Conservation (phyloP, 2,329 filamentous ascomycete species). For the Fusarium equiseti region DNA sequence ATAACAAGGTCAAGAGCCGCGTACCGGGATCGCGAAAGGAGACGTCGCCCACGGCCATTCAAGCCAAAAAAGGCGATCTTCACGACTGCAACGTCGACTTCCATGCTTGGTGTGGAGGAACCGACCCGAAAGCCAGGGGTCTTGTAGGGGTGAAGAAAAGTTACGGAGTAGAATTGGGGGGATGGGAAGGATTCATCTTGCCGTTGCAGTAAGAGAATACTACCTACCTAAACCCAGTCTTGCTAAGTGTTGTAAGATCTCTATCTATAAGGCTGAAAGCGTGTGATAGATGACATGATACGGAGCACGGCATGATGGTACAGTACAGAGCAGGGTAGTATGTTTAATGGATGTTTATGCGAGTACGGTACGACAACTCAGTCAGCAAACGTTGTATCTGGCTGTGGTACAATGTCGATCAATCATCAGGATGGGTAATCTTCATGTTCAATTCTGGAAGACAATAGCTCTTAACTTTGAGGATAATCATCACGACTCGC, state of each 20-base stretch:
- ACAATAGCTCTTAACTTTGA: not conserved
- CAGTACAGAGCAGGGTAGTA: not conserved
- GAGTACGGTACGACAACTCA: not conserved
- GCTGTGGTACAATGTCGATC: not conserved
- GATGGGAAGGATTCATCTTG: constrained; percentile 2
- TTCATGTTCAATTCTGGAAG: not conserved
- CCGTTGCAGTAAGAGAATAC: not conserved
- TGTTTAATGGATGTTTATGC: not conserved
- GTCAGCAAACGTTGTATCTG: not conserved
- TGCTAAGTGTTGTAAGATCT: constrained; percentile 4
- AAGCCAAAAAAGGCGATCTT: constrained; percentile 19
- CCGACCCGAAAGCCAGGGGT: constrained; percentile 20
- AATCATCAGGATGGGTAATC: not conserved
- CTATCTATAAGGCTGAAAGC: constrained; percentile 5
- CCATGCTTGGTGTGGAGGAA: constrained; percentile 24
- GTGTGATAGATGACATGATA: not conserved
- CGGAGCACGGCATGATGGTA: not conserved
- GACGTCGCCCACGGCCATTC: constrained; percentile 14
- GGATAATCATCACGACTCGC: not conserved
- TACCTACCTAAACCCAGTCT: constrained; percentile 1
- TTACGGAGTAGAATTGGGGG: not conserved
- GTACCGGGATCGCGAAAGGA: constrained; percentile 16
- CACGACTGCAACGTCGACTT: constrained; percentile 16
- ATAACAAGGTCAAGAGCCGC: constrained; percentile 1
- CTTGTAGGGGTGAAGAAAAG: not conserved